phyloP scores from a whole-genome alignment of 306 rosid genomes.

The Acacia melanoxylon region DNA sequence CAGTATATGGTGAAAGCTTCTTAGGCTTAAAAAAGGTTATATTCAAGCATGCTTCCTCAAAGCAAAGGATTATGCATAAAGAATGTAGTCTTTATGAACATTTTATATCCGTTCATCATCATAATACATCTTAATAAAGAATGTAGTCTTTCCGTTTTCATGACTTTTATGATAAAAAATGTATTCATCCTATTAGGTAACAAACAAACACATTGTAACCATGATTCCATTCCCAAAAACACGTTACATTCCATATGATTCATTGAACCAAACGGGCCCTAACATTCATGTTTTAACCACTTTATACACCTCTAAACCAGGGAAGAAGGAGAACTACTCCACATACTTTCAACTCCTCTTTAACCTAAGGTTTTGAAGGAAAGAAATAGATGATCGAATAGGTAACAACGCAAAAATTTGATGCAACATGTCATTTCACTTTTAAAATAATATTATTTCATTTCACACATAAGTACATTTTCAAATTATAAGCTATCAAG shows the following conservation, averaged over 20 bases:
- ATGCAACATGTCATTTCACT: slow-evolving; percentile 3
- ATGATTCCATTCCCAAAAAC: background rate
- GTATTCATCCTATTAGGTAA: background rate
- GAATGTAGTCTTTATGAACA: too few species aligned
- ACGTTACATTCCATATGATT: background rate
- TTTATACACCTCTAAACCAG: too few species aligned
- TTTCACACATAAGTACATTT: slow-evolving; percentile 14
- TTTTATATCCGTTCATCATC: too few species aligned
- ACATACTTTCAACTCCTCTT: background rate
- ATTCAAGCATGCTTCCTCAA: too few species aligned
- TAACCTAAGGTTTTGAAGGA: background rate
- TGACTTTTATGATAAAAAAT: background rate
- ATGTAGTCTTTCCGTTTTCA: background rate
- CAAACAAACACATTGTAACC: background rate
- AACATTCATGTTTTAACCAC: background rate
- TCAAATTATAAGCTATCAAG: slow-evolving; percentile 14
- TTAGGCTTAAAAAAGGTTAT: too few species aligned
- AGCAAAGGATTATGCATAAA: too few species aligned
- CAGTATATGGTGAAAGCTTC: background rate
- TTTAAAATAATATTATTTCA: slow-evolving; percentile 5
- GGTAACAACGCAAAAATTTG: background rate
- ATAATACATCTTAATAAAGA: too few species aligned
- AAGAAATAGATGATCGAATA: background rate
- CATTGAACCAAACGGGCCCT: background rate
- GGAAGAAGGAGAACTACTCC: background rate